A percentile compares a stretch with the other conserved stretches of the same genome.
These are phyloP conservation scores for Phytophthora ramorum DNA, from an alignment of 352 stramenopile species.

Conservation along the genomic window DNA sequence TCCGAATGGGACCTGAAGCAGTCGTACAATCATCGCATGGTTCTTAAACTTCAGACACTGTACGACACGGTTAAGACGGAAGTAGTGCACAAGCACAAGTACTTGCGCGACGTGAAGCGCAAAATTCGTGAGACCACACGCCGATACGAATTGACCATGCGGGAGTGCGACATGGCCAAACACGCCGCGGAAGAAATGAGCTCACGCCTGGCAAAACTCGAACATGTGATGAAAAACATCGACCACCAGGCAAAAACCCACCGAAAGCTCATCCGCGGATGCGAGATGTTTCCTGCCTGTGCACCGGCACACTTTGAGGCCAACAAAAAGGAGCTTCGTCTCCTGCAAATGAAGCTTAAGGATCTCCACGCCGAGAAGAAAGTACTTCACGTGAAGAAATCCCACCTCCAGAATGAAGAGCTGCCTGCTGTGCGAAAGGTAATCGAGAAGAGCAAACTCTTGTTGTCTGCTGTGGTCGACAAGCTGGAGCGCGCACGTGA, in stretches of 20 bases:
- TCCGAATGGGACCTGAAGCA: constrained; percentile 80
- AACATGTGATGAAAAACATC: constrained; percentile 65
- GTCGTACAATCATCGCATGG: constrained; percentile 80
- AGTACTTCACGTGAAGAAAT: constrained; percentile 66
- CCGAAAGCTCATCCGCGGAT: constrained; percentile 68
- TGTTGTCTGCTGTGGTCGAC: constrained; percentile 69
- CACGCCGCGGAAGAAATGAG: constrained; percentile 81
- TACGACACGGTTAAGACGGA: constrained; percentile 74
- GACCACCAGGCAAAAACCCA: constrained; percentile 79
- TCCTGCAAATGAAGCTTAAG: constrained; percentile 76
- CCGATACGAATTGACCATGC: constrained; percentile 72
- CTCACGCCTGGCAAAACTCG: constrained; percentile 68
- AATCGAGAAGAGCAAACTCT: constrained; percentile 65
- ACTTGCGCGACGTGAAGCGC: constrained; percentile 61
- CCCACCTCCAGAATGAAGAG: constrained; percentile 64
- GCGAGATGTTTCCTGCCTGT: constrained; percentile 68
- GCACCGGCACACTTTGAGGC: constrained; percentile 65
- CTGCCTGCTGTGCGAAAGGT: constrained; percentile 57
- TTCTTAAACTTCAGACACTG: constrained; percentile 79
- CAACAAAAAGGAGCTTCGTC: constrained; percentile 71
- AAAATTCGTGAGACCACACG: constrained; percentile 71
- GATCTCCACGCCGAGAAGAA: constrained; percentile 78
- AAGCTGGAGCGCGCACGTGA: constrained; percentile 67
- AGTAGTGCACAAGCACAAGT: constrained; percentile 64
- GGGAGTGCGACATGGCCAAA: constrained; percentile 82